These are phyloP conservation scores for Taiozyma sp. DNA, from an alignment of 1,139 yeast genomes.

Conservation along the genomic window DNA sequence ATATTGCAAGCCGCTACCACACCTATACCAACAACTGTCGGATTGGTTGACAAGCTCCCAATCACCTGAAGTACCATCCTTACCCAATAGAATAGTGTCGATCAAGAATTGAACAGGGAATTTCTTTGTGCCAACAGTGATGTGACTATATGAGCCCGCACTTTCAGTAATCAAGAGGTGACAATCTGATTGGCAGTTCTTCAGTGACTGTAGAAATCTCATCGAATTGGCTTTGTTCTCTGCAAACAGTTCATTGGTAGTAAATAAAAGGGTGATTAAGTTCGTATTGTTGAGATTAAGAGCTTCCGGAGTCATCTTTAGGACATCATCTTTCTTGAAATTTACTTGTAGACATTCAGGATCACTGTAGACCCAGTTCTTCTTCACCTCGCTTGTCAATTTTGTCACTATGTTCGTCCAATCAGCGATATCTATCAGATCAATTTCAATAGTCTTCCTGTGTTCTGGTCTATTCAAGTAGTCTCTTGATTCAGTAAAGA, in stretches of 20 bases:
- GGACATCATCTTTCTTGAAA: constrained; percentile 50
- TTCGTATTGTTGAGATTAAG: constrained; percentile 23
- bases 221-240: constrained; percentile 63
- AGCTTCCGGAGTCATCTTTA: constrained; percentile 23
- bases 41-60: constrained; percentile 66
- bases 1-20: constrained; percentile 52
- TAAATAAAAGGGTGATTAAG: constrained; percentile 70
- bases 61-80: constrained; percentile 41
- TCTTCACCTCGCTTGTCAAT: constrained; percentile 38
- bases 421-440: constrained; percentile 72
- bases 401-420: constrained; percentile 56
- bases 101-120: constrained; percentile 82
- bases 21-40: constrained; percentile 82
- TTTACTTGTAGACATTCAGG: constrained; percentile 34
- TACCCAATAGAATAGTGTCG: constrained; percentile 66
- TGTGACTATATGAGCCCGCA: constrained; percentile 87
- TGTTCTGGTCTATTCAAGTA: constrained; percentile 20
- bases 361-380: constrained; percentile 47
- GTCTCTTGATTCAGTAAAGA: constrained; percentile 48
- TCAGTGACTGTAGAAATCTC: constrained; percentile 50
- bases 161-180: constrained; percentile 71
- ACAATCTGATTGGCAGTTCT: constrained; percentile 48
- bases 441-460: constrained; percentile 34
- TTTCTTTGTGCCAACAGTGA: constrained; percentile 65
- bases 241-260: constrained; percentile 81